phyloP scores from a whole-genome alignment of 257 asterid species.

The Knoxia roxburghii region DNA sequence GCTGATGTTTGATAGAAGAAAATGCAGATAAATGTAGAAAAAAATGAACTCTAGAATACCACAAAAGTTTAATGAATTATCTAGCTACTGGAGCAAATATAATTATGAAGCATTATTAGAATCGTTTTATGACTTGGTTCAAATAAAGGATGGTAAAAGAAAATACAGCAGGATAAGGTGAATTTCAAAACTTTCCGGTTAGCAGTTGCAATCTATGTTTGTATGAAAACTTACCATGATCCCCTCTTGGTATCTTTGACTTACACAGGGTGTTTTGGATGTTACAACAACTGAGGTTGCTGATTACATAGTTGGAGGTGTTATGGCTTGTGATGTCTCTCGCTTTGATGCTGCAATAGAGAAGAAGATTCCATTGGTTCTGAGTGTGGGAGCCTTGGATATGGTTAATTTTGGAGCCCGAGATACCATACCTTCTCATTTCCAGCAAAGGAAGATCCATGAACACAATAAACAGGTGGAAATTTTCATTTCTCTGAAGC shows the following conservation, averaged over 20 bases:
- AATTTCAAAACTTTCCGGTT: background rate
- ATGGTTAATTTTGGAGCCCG: constrained; percentile 92
- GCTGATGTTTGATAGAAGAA: background rate
- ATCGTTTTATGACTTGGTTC: too few species aligned
- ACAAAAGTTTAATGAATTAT: too few species aligned
- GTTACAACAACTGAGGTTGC: constrained; percentile 96
- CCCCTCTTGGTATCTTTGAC: constrained; percentile 9
- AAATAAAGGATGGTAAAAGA: too few species aligned
- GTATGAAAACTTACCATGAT: background rate
- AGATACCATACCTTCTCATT: constrained; percentile 60
- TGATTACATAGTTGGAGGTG: constrained; percentile 87
- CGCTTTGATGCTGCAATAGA: constrained; percentile 81
- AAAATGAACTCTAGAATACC: too few species aligned
- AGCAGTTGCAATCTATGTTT: background rate
- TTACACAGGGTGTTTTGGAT: constrained; percentile 77
- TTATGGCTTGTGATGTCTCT: constrained; percentile 81
- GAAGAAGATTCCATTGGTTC: constrained; percentile 79
- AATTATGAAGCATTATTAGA: too few species aligned
- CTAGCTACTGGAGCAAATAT: too few species aligned
- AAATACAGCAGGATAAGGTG: too few species aligned
- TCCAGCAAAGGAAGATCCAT: constrained; percentile 59
- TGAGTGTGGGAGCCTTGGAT: constrained; percentile 93
- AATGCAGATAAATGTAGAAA: background rate
- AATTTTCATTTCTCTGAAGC: constrained; percentile 11
- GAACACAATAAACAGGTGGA: constrained; percentile 84